phyloP scores from a whole-genome alignment of 768 basidiomycete genomes.

The Hemileccinum impolitum region DNA sequence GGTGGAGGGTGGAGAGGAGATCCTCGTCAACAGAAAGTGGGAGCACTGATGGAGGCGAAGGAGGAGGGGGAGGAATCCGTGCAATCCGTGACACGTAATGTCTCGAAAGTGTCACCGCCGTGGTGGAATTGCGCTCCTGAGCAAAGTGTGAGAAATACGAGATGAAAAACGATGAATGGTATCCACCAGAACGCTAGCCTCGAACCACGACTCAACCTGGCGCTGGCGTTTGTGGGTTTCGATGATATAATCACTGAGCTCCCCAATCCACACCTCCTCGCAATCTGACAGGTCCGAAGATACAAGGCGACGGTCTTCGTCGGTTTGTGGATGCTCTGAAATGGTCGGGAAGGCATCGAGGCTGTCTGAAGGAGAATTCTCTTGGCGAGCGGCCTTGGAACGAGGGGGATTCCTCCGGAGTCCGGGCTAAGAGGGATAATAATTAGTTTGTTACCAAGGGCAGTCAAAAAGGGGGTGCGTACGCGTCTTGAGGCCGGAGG shows the following conservation, averaged over 20 bases:
- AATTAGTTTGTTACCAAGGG: background rate
- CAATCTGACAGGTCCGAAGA: constrained; percentile 85
- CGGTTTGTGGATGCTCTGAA: constrained; percentile 25
- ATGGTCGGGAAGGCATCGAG: constrained; percentile 15
- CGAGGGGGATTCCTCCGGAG: constrained; percentile 44
- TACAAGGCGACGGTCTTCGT: constrained; percentile 43
- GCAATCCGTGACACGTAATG: constrained; percentile 42
- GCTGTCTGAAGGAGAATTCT: constrained; percentile 25
- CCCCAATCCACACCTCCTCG: constrained; percentile 70
- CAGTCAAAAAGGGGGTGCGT: constrained; percentile 29
- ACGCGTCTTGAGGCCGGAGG: constrained; percentile 51
- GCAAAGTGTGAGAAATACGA: constrained; percentile 5
- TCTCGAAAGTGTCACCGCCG: constrained; percentile 43
- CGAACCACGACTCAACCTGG: constrained; percentile 73
- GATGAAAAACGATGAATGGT: background rate
- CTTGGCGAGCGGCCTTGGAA: constrained; percentile 33
- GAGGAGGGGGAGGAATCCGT: constrained; percentile 41
- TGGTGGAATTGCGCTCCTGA: constrained; percentile 67
- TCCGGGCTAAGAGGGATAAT: constrained; percentile 26
- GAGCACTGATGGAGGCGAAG: constrained; percentile 34
- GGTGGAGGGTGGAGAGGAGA: constrained; percentile 32
- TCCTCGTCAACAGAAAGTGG: constrained; percentile 34
- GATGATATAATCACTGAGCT: constrained; percentile 64
- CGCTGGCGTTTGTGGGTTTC: constrained; percentile 72
- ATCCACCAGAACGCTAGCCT: constrained; percentile 60